phyloP scores from a whole-genome alignment of 257 asterid genomes.

The Paulownia fortunei region DNA sequence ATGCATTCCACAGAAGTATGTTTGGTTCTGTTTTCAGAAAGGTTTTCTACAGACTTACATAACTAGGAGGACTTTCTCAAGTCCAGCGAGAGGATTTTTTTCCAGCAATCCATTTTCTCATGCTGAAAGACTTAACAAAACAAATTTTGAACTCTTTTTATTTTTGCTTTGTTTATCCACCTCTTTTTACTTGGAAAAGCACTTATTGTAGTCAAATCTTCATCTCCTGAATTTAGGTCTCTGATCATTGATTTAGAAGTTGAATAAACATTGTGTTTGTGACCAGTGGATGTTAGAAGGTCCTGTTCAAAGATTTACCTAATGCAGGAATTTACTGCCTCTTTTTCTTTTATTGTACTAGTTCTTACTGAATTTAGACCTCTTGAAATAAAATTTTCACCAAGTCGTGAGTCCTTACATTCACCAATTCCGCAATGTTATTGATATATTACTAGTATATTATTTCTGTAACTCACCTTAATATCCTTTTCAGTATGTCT shows the following conservation, averaged over 20 bases:
- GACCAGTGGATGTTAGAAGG: background rate
- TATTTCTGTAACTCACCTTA: background rate
- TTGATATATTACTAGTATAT: background rate
- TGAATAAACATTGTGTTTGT: background rate
- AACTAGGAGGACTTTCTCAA: too few species aligned
- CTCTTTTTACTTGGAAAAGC: background rate
- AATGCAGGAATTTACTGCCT: background rate
- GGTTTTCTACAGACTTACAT: too few species aligned
- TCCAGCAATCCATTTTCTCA: too few species aligned
- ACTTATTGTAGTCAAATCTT: background rate
- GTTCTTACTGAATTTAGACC: slow-evolving; percentile 3
- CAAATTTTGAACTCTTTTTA: background rate
- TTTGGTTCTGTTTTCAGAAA: too few species aligned
- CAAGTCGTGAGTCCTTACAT: slow-evolving; percentile 10
- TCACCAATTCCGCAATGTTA: background rate
- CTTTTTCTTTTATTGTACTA: background rate
- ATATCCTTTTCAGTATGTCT: slow-evolving; percentile 59
- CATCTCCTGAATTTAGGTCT: background rate
- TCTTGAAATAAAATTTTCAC: background rate
- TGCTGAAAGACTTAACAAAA: background rate
- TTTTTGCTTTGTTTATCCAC: background rate
- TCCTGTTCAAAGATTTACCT: background rate
- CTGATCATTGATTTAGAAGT: background rate
- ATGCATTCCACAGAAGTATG: too few species aligned
- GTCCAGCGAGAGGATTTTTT: too few species aligned